Conservation (phyloP, 768 basidiomycete genomes). For the Chiua virens region DNA sequence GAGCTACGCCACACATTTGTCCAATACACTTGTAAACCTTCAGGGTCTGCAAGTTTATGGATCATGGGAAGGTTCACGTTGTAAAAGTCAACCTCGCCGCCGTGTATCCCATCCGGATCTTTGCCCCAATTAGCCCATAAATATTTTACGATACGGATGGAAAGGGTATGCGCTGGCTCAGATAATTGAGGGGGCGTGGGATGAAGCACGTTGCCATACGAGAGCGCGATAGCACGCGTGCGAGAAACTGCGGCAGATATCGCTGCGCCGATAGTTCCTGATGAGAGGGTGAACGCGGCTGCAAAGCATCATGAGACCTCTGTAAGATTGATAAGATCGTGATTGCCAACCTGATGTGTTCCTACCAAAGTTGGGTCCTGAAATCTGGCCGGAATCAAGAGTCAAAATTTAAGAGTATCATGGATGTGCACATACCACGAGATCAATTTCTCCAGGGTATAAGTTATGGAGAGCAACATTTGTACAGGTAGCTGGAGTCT, state of each 20-base stretch:
- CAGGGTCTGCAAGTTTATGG: conserved; percentile 55
- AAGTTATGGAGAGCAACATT: conserved; percentile 91
- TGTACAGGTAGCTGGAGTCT: conserved; percentile 88
- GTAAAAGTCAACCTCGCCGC: conserved; percentile 77
- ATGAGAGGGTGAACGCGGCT: conserved; percentile 88
- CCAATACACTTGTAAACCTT: conserved; percentile 72
- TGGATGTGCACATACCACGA: conserved; percentile 59
- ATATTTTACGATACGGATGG: conserved; percentile 63
- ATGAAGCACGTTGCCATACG: conserved; percentile 77
- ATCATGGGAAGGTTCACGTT: conserved; percentile 88
- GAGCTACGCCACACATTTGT: conserved; percentile 84
- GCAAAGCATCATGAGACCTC: conserved; percentile 6
- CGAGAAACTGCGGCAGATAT: conserved; percentile 74
- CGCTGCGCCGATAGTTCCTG: conserved; percentile 91
- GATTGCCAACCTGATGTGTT: conserved; percentile 69
- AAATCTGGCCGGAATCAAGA: conserved; percentile 48
- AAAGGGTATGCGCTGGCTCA: conserved; percentile 72
- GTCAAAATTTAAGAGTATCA: not conserved
- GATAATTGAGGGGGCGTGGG: conserved; percentile 61
- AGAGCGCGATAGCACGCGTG: conserved; percentile 79
- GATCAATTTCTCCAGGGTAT: conserved; percentile 81
- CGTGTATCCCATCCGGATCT: conserved; percentile 56
- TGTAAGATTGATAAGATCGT: not conserved
- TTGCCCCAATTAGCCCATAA: conserved; percentile 87
- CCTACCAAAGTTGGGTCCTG: conserved; percentile 83